These are phyloP conservation scores for Fusarium acutatum DNA, from an alignment of 2,329 filamentous ascomycete genomes.

Conservation along the genomic window DNA sequence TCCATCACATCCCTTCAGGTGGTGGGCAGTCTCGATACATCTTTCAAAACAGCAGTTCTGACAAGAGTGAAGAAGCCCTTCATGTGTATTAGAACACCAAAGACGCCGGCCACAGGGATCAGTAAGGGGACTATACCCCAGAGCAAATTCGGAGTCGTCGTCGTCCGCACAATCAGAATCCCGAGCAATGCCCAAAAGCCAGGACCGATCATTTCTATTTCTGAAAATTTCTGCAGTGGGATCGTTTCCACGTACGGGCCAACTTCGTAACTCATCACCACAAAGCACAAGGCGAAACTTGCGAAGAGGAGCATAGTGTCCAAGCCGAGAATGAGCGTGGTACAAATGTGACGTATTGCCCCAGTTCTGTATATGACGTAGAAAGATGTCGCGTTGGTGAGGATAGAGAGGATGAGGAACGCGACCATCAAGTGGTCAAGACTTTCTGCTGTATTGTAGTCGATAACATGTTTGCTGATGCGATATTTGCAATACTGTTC, in stretches of 20 bases:
- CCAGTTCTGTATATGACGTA: not conserved
- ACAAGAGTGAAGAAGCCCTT: slow-evolving; percentile 31
- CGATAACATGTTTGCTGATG: slow-evolving; percentile 12
- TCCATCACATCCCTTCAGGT: not conserved
- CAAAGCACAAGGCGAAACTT: slow-evolving; percentile 24
- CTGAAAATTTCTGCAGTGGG: slow-evolving; percentile 9
- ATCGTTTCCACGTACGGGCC: slow-evolving; percentile 20
- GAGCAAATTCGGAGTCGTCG: slow-evolving; percentile 19
- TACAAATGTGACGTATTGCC: not conserved
- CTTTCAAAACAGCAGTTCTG: not conserved
- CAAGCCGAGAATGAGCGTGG: not conserved
- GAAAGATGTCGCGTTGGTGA: slow-evolving; percentile 23
- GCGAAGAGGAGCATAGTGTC: slow-evolving; percentile 30
- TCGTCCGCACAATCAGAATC: slow-evolving; percentile 18
- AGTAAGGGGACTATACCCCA: not conserved
- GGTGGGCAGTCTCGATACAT: not conserved
- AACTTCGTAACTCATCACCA: slow-evolving; percentile 33
- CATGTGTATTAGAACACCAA: slow-evolving; percentile 8
- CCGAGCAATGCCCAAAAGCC: slow-evolving; percentile 27
- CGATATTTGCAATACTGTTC: not conserved
- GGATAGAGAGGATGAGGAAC: slow-evolving; percentile 21
- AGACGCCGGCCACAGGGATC: slow-evolving; percentile 2
- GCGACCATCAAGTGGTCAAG: slow-evolving; percentile 17
- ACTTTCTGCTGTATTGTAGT: slow-evolving; percentile 7
- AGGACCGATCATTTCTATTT: slow-evolving; percentile 29